Base-by-base conservation (phyloP, 768 basidiomycete genomes). In the Lentinus tigrinus region DNA sequence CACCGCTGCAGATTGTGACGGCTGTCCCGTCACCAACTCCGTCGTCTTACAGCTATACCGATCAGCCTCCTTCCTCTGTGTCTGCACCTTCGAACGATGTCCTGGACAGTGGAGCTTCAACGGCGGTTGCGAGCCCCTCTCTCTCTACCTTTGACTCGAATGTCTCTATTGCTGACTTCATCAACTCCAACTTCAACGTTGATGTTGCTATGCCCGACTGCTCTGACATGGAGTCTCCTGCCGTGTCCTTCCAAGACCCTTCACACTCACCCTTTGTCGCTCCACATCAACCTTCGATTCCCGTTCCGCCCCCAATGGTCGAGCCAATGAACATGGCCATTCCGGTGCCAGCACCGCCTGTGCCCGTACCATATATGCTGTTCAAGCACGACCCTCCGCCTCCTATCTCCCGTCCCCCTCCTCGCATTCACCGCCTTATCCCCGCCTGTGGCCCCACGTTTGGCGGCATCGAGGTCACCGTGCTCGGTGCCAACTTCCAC, bases 401-500 rank as follows among this genome's bases (percentile, higher is more conserved):
- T 19, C 75, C 82, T 60, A 65, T 78, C 36, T 57, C 81, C 58
- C 69, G 81, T 58, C 83, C 82, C 52, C 73, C 81, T 38, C 91
- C 92, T 13, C 88, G 80, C 46, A 94, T 95, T 56, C 91, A 93
- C 66, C 85, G 91, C 6, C 82, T 95, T 39, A 93, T 95, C 62
- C 93, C 93, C 1, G 83, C 85, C 53, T 79, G 82, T 58, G 93
- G 95, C 13, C 93, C 94, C 10, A 94, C 91, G 21, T 85, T 88
- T 58, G 95, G 95, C 31, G 96, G 96, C 1, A 94, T 93, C 63
- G 94, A 97, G 73, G 89, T 99, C 34, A 98, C 96, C 2, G 77
- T 99, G 17, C 82, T 97, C 7, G 97, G 97, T 9, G 85, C 89
- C 52, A 92, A 95, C 70, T 98, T 99, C 74, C 85, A 90, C 67